Evolutionary conservation across 306 rosid genomes (phyloP).

Genomic region (Acacia acuminata): DNA sequence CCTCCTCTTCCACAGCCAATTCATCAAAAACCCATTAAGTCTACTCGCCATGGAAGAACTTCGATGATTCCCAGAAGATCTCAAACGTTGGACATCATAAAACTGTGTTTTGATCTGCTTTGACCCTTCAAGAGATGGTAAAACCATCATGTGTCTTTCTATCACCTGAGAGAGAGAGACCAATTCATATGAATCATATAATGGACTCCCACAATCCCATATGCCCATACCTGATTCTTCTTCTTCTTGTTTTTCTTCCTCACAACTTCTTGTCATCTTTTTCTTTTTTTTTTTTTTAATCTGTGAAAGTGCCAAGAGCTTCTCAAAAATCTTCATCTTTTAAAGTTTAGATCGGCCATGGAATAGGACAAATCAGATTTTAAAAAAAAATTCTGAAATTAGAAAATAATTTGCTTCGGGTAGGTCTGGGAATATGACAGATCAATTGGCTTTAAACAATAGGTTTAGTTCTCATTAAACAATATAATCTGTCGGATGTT

Average conservation of each 20-base stretch:
- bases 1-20: constrained; percentile 33
- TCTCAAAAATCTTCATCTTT: neutral
- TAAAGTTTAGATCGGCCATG: constrained; percentile 15
- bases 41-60: constrained; percentile 36
- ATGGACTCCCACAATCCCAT: constrained; percentile 91
- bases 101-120: constrained; percentile 36
- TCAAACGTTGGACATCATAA: constrained; percentile 4
- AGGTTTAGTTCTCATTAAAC: neutral
- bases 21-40: constrained; percentile 37
- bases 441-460: constrained; percentile 41
- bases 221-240: constrained; percentile 32
- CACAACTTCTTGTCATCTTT: constrained; percentile 37
- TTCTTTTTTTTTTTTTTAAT: neutral
- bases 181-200: constrained; percentile 80
- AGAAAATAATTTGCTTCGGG: constrained; percentile 19
- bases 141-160: constrained; percentile 66
- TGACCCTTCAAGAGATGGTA: constrained; percentile 55
- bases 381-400: constrained; percentile 15
- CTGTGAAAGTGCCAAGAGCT: neutral
- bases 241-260: constrained; percentile 22
- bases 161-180: constrained; percentile 58
- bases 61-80: neutral
- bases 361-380: neutral
- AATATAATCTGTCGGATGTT: neutral
- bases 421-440: constrained; percentile 48